Conservation (phyloP, 2,329 filamentous ascomycete genomes). For the Paracoccidioides lutzii region DNA sequence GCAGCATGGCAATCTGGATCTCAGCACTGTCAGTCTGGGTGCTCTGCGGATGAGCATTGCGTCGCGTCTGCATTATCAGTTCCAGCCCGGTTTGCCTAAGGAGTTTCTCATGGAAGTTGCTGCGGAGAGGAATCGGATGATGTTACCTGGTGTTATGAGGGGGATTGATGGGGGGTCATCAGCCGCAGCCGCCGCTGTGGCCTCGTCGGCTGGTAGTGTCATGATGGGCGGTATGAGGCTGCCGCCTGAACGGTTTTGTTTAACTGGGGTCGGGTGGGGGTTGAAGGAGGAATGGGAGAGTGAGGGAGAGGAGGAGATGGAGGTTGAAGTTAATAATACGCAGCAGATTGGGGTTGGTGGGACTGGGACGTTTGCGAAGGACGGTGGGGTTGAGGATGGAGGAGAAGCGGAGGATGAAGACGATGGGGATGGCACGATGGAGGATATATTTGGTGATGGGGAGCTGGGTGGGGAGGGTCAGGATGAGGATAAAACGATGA, state of each 20-base stretch:
- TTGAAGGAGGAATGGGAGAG: conserved; percentile 47
- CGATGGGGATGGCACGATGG: conserved; percentile 36
- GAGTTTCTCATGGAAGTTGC: conserved; percentile 49
- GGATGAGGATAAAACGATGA: conserved; percentile 32
- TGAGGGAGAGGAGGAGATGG: conserved; percentile 36
- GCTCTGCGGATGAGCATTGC: conserved; percentile 50
- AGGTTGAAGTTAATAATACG: conserved; percentile 14
- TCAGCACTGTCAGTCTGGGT: conserved; percentile 38
- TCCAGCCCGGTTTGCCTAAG: conserved; percentile 46
- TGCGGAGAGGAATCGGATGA: conserved; percentile 41
- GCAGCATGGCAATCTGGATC: background rate
- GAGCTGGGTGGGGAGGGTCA: conserved; percentile 21
- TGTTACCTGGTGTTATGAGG: conserved; percentile 42
- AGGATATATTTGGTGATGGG: conserved; percentile 35
- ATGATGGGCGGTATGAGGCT: conserved; percentile 42
- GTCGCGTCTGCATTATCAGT: conserved; percentile 47
- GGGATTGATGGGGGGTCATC: conserved; percentile 20
- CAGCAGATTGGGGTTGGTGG: conserved; percentile 11
- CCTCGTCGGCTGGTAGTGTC: conserved; percentile 19
- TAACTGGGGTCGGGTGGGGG: conserved; percentile 44
- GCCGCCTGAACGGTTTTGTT: conserved; percentile 50
- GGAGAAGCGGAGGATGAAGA: conserved; percentile 27
- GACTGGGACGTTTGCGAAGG: conserved; percentile 13
- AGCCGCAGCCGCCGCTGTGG: conserved; percentile 6
- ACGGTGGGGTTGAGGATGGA: conserved; percentile 21